These are phyloP conservation scores for Candida sp. DNA, from an alignment of 1,139 yeast genomes.

Conservation along the genomic window DNA sequence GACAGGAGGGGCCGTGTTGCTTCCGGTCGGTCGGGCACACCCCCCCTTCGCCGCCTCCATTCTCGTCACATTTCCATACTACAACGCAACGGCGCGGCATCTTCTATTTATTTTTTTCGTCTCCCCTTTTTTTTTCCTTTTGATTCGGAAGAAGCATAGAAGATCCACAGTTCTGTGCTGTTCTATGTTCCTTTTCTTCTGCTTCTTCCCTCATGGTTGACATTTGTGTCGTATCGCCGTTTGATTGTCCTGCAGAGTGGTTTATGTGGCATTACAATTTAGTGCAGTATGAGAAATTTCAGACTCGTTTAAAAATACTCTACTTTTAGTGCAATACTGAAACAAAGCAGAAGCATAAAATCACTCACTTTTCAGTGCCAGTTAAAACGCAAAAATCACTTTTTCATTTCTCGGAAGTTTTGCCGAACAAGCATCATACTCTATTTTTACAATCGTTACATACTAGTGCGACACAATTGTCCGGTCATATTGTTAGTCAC, in stretches of 20 bases:
- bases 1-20: too few species aligned
- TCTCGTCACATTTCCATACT: neutral
- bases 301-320: neutral
- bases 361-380: neutral
- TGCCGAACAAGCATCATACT: too few species aligned
- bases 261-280: neutral
- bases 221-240: conserved; percentile 1
- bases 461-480: too few species aligned
- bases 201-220: neutral
- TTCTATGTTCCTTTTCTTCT: neutral
- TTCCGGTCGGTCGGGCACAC: too few species aligned
- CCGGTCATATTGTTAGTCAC: too few species aligned
- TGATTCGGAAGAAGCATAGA: neutral
- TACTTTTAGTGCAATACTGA: neutral
- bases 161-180: neutral
- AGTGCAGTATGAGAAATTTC: neutral
- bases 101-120: neutral
- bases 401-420: neutral
- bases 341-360: neutral
- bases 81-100: too few species aligned
- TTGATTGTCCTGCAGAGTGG: neutral
- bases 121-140: neutral
- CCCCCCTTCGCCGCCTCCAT: too few species aligned
- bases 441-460: too few species aligned
- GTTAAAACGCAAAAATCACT: neutral